Evolutionary conservation across 202 grass and related monocot genomes (phyloP).

Genomic region (Bolboschoenoplectus hybrid): DNA sequence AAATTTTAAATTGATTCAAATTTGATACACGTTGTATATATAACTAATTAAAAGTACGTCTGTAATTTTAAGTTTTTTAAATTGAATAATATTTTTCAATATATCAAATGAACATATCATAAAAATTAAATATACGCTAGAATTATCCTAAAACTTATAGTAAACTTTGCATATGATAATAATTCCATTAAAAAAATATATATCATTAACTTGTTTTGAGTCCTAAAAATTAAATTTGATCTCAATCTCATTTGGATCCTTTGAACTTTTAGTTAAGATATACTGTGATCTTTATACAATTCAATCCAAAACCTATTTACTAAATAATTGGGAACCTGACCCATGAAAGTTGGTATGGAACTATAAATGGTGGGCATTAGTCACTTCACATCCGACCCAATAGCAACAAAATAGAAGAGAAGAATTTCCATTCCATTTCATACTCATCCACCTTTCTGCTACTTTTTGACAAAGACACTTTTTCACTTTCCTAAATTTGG

Average conservation of each 20-base stretch:
- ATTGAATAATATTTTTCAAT: too few species aligned
- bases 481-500: conserved; percentile 34
- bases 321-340: neutral
- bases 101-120: too few species aligned
- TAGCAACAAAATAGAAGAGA: neutral
- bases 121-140: too few species aligned
- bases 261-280: neutral
- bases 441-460: conserved; percentile 12
- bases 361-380: neutral
- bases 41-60: too few species aligned
- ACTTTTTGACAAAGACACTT: conserved; percentile 21
- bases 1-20: too few species aligned
- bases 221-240: neutral
- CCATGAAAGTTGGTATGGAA: neutral
- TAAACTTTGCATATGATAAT: neutral
- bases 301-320: neutral
- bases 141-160: neutral
- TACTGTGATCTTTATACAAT: neutral
- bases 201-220: neutral
- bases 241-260: conserved; percentile 1
- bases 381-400: neutral
- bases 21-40: too few species aligned
- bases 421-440: neutral
- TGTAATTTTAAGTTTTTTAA: too few species aligned
- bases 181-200: neutral